Percentiles rank a stretch among this genome's conserved stretches.
Conservation (phyloP, 768 basidiomycete genomes). For the Cyclocybe cylindracea region DNA sequence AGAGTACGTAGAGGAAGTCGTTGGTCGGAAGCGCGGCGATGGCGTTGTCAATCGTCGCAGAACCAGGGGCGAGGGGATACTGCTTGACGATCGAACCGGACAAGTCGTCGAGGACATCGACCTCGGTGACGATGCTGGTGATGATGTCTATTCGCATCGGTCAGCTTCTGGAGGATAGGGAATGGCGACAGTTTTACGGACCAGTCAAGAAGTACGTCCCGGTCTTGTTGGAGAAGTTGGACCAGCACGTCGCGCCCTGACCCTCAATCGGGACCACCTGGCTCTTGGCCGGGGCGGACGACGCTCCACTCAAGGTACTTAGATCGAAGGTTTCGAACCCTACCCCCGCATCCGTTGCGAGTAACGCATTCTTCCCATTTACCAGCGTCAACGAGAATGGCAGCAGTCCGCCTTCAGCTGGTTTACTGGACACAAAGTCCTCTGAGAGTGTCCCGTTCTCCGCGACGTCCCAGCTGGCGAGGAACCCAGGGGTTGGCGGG, state of each 20-base stretch:
- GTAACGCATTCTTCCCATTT: conserved; percentile 30
- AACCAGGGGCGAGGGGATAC: conserved; percentile 36
- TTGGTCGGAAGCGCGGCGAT: conserved; percentile 36
- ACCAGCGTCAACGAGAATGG: conserved; percentile 52
- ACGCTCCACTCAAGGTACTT: conserved; percentile 9
- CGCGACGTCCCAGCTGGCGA: conserved; percentile 51
- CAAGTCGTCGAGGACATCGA: conserved; percentile 46
- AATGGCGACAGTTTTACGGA: too few relatives aligned
- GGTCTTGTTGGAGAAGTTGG: conserved; percentile 38
- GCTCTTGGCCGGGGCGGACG: conserved; percentile 24
- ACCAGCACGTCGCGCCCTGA: conserved; percentile 46
- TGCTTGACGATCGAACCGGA: conserved; percentile 47
- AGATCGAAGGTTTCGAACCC: conserved; percentile 42
- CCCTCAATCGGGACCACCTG: conserved; percentile 35
- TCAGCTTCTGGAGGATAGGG: too few relatives aligned
- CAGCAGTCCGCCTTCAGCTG: conserved; percentile 41
- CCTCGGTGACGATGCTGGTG: conserved; percentile 43
- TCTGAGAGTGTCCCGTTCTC: conserved; percentile 44
- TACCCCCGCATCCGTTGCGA: conserved; percentile 40
- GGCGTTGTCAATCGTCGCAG: conserved; percentile 42
- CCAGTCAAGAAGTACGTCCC: conserved; percentile 46
- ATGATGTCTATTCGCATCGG: conserved; percentile 24
- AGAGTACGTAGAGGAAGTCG: conserved; percentile 33
- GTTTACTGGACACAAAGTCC: conserved; percentile 30
- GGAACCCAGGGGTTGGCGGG: conserved; percentile 48